A percentile compares a stretch with the other conserved stretches of the same genome.
These are phyloP conservation scores for Arthrinium phaeospermum DNA, from an alignment of 2,329 filamentous ascomycete genomes.

Conservation along the genomic window DNA sequence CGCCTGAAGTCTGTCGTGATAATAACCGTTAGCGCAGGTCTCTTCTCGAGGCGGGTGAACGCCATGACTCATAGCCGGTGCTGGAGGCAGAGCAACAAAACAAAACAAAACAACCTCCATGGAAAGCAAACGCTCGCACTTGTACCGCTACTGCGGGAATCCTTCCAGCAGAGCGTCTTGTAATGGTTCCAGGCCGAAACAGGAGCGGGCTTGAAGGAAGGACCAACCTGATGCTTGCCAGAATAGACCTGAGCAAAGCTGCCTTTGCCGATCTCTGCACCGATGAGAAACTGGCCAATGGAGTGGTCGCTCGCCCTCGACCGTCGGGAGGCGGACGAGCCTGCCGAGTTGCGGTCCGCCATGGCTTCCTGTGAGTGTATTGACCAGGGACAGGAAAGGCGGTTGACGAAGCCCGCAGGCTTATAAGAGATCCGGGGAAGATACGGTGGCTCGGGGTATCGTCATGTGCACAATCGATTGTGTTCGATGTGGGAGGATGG, in stretches of 20 bases:
- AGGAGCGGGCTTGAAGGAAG: conserved; percentile 19
- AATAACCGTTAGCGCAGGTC: conserved; percentile 19
- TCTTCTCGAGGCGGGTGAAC: not conserved
- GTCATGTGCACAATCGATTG: conserved; percentile 30
- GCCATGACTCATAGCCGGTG: conserved; percentile 20
- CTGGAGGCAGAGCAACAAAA: not conserved
- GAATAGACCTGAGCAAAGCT: conserved; percentile 97
- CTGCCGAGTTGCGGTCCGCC: conserved; percentile 36
- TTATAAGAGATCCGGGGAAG: conserved; percentile 38
- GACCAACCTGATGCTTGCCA: conserved; percentile 78
- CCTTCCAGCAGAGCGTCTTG: not conserved
- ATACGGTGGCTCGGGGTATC: conserved; percentile 34
- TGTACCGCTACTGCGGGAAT: not conserved
- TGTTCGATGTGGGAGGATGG: conserved; percentile 8
- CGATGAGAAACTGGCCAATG: conserved; percentile 79
- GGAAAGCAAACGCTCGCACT: conserved; percentile 11
- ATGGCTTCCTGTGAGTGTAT: conserved; percentile 40
- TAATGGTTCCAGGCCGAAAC: not conserved
- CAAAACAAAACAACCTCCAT: not conserved
- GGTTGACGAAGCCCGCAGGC: conserved; percentile 37
- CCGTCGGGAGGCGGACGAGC: conserved; percentile 40
- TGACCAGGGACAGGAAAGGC: conserved; percentile 40
- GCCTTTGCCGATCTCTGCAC: conserved; percentile 92
- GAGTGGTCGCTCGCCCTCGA: conserved; percentile 45
- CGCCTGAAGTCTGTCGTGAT: conserved; percentile 70